Conservation (phyloP, 768 basidiomycete species). For the Rhodotorula babjevae region DNA sequence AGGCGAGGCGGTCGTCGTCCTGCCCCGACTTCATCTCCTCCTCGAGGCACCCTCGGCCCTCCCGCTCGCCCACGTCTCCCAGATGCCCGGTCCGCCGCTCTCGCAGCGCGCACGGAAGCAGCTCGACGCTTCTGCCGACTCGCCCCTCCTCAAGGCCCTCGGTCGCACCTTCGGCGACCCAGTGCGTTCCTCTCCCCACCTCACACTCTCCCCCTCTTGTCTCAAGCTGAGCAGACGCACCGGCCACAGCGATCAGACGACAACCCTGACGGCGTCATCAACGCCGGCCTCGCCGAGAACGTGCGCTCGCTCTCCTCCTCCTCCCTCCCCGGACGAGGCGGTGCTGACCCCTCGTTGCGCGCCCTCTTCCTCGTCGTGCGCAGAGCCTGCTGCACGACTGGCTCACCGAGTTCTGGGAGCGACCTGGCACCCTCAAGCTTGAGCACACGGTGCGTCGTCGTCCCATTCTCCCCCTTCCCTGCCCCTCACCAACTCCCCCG, state of each 20-base stretch:
- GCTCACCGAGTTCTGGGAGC: constrained; percentile 15
- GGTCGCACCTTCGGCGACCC: constrained; percentile 18
- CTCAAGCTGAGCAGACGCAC: background rate
- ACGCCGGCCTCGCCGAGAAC: constrained; percentile 34
- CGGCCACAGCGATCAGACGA: background rate
- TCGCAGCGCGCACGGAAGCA: background rate
- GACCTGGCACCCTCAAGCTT: constrained; percentile 2
- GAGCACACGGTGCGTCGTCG: background rate
- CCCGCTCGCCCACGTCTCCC: background rate
- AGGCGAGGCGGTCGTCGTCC: too few relatives aligned
- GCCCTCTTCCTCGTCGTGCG: too few relatives aligned
- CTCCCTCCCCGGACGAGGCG: too few relatives aligned
- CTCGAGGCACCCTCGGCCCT: background rate
- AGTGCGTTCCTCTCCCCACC: background rate
- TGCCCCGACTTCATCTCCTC: too few relatives aligned
- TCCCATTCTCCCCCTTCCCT: too few relatives aligned
- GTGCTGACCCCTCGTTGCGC: background rate
- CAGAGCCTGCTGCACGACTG: constrained; percentile 26
- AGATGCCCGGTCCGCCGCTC: background rate
- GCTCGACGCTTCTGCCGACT: background rate
- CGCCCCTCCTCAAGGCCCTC: constrained; percentile 10
- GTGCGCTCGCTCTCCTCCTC: background rate
- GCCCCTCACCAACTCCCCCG: background rate
- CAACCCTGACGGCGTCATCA: constrained; percentile 27
- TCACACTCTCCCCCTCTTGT: rapidly evolving